Base-by-base conservation (phyloP, 2,329 filamentous ascomycete genomes). In the Rutstroemia sp. region DNA sequence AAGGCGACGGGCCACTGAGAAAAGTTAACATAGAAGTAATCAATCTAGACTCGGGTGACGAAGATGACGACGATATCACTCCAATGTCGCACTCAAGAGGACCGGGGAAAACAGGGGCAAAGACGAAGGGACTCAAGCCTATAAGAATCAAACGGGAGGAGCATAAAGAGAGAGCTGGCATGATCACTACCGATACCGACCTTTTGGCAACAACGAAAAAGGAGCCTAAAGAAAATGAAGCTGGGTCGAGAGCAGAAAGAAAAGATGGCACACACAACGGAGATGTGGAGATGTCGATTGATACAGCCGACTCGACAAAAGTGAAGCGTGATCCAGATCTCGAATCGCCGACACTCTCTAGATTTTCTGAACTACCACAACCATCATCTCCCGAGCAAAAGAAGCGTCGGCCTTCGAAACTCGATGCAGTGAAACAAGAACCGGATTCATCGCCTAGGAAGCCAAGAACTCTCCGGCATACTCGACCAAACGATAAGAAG, bases 1-100 rank as follows among this genome's bases (percentile, higher is more conserved):
- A 66, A 30, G 63, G 67, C 17, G 62, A 64, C 8, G 59, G 60
- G n/a, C 56, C 49, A 23, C 49, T 49, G 17, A 48, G n/a, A 14
- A 59, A 63, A 58, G 57, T 67, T n/a, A 61, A 69, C 44, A 68
- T 69, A n/a, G 64, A 67, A 42, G 40, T 56, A 5, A 68, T 69
- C 25, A 68, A 67, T 50, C 27, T 62, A 3, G 38, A 58, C 14
- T 60, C 58, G 0, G 62, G 63, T 25, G 60, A 63, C 19, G 62
- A 64, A 2, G 60, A 61, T 6, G 59, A 63, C 5, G 58, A 60
- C 5, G 52, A 58, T n/a, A 17, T 38, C 38, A 40, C 5, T 38
- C 52, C 40, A 10, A 53, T 59, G 14, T 51, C 51, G 21, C 57
- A 46, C 6, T 54, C 44, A 36, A 23, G 52, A 21, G 40, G 45